Evolutionary conservation across 306 rosid genomes (phyloP).

Genomic region (Acacia melanoxylon): DNA sequence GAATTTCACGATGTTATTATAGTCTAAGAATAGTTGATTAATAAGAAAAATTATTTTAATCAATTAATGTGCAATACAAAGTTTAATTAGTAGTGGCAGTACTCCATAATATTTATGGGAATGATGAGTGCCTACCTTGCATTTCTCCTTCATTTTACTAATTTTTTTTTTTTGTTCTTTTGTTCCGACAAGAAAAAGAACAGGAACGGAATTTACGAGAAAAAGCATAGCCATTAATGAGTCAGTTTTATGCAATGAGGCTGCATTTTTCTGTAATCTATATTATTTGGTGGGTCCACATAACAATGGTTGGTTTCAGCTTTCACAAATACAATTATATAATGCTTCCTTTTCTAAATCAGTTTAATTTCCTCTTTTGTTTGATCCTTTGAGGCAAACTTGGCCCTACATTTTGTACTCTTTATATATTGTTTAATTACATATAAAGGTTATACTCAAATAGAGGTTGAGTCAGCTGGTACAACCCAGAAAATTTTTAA

Average conservation of each 20-base stretch:
- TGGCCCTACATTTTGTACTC: neutral
- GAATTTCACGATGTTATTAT: neutral
- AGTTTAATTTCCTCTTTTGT: neutral
- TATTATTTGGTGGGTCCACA: constrained; percentile 26
- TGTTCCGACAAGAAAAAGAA: constrained; percentile 33
- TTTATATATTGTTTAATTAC: neutral
- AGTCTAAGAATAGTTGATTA: no score
- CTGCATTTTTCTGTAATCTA: constrained; percentile 29
- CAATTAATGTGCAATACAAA: neutral
- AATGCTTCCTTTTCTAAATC: neutral
- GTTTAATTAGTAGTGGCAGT: neutral
- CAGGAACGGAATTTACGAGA: constrained; percentile 16
- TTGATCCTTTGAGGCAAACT: neutral
- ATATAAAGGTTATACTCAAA: neutral
- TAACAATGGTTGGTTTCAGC: constrained; percentile 12
- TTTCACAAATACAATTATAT: neutral
- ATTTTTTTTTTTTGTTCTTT: neutral
- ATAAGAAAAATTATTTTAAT: no score
- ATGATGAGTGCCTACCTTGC: neutral
- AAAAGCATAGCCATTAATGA: constrained; percentile 25
- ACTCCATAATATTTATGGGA: neutral
- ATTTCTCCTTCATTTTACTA: neutral
- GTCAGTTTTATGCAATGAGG: constrained; percentile 15
- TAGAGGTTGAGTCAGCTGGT: neutral
- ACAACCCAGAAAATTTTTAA: neutral